Evolutionary conservation across 2,329 filamentous ascomycete genomes (phyloP).

Genomic region (Conoideocrella luteorostrata): DNA sequence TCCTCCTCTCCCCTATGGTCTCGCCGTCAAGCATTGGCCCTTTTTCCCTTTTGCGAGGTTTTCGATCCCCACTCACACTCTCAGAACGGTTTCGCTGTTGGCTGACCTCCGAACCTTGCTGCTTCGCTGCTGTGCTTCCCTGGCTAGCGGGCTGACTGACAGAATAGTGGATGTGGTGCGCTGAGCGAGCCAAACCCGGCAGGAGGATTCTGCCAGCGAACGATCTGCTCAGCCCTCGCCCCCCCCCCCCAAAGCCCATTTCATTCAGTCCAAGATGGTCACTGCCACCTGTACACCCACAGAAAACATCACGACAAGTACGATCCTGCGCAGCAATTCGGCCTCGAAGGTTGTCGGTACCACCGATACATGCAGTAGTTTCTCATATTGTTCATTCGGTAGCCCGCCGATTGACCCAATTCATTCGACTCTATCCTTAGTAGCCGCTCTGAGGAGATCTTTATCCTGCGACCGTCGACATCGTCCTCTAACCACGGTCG

Average conservation of each 20-base stretch:
- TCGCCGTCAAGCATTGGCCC: background rate
- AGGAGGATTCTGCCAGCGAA: background rate
- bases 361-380: background rate
- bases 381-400: background rate
- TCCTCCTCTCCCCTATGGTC: background rate
- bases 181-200: background rate
- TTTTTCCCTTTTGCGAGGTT: constrained; percentile 1
- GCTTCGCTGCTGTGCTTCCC: too few species aligned
- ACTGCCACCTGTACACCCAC: too few species aligned
- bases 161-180: background rate
- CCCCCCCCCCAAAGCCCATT: background rate
- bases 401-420: background rate
- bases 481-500: too few species aligned
- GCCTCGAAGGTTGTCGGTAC: background rate
- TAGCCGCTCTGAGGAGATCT: too few species aligned
- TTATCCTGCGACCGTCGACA: too few species aligned
- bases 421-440: too few species aligned
- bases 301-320: background rate
- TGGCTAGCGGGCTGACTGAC: too few species aligned
- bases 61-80: background rate
- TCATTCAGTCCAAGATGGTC: too few species aligned
- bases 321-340: background rate
- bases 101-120: background rate
- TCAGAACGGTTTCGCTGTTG: background rate
- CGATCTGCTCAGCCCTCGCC: background rate